Base-by-base conservation (phyloP, 2,329 filamentous ascomycete species). In the Colletotrichum liaoningense region DNA sequence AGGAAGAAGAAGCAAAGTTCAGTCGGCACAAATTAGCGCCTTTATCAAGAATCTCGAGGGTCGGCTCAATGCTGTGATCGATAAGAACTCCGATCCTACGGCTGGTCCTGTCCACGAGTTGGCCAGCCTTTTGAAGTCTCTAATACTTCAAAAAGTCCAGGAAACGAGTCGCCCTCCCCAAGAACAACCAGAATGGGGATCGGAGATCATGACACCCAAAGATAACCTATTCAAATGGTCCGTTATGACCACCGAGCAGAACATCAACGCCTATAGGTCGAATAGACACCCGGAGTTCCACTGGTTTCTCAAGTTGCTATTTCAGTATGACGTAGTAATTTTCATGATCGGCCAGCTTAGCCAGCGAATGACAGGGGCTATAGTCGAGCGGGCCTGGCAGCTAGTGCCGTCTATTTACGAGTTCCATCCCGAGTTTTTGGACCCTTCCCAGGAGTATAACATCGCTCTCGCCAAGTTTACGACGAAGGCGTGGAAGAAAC, bases 211-310 rank as follows among this genome's bases (percentile, higher is more conserved):
- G 33, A 84, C 83, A 22, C 80, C 83, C 14, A 85, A 86, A 54
- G 89, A 91, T 77, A 87, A 88, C 67, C 79, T 90, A 3, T 91
- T 91, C 82, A 88, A 87, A 76, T 81, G 90, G 12, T 83, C 88
- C 1, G 77, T 91, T 28, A 83, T 84, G 52, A 81, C 84, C 22
- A 83, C 85, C 8, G 87, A 89, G 75, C 84, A 88, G 71, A 85
- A 85, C 67, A 78, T 86, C 6, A 80, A 81, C 14, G 80, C 86
- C 14, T 88, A 88, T 75, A 79, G 80, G 19, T 80, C 83, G 35
- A 83, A 81, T 1, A 71, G 60, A 46, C 63, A 71, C 42, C 68
- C 63, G 2, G 86, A 87, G 1, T 91, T 90, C 77, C 77, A 87
- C 19, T 91, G 89, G 89, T 89, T 87, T 74, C 82, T 86, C 77